Base-by-base conservation (phyloP, 1,284 basidiomycete genomes). In the Boletus mariae region DNA sequence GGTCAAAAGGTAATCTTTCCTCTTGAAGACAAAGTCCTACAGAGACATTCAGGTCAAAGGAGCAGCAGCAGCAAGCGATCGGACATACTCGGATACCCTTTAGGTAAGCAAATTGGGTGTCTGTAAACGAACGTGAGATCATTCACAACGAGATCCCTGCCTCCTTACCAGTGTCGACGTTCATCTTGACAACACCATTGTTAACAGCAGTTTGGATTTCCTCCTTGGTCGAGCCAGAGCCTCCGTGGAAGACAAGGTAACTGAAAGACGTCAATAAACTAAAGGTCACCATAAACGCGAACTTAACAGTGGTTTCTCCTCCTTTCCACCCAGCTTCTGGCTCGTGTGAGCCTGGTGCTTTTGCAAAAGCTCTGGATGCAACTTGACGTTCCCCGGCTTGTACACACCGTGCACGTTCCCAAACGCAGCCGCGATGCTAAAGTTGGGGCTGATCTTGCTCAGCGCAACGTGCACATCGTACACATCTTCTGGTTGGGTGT, bases 221-320 rank as follows among this genome's bases (percentile, higher is more conserved):
- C 55, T 97, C 88, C 79, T 96, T 95, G 65, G 89, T 87, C 37
- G 96, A 98, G 55, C 97, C 97, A 53, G 96, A 98, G 63, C 97
- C 97, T 75, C 97, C 97, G 80, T 99, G 97, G 94, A 99, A 99
- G 75, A 99, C 97, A 58, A 99, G 91, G 86, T 90, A 98, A 65
- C 90, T 92, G 58, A 6, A 15, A 31, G 6, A 4, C 5, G 9
- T 61, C 28, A 54, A 44, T 6, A 35, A 23, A 44, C 15, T 7
- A 13, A 25, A n/a, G 5, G 20, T 20, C 8, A 3, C 23, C 10
- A 2, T 26, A 26, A 10, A 42, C 15, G 45, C 37, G 40, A 49
- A 54, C 76, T 87, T 69, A 62, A 94, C 88, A 97, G 77, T 65
- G 95, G 94, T 75, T 92, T 84, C 63, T 83, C 78, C 63, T 78